Percentiles rank a stretch among this genome's conserved stretches.
Evolutionary conservation across 352 stramenopile species (phyloP).

Genomic region (Peronospora farinosa): DNA sequence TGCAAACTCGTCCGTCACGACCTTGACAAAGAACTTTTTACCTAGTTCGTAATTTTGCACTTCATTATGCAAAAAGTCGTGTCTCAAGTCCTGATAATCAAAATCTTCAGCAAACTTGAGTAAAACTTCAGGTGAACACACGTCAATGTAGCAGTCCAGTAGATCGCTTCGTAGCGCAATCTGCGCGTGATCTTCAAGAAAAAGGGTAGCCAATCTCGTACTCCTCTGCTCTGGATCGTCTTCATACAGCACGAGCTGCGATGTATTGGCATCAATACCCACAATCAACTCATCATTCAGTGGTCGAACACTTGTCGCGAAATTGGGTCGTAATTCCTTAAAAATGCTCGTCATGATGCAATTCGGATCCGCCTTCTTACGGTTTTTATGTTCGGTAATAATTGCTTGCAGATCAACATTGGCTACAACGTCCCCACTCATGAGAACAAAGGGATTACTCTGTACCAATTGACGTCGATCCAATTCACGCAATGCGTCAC

Average conservation of each 20-base stretch:
- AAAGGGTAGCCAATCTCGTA: slow-evolving; percentile 57
- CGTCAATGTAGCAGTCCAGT: slow-evolving; percentile 95
- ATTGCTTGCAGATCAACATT: slow-evolving; percentile 90
- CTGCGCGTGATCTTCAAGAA: slow-evolving; percentile 78
- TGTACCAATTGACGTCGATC: slow-evolving; percentile 91
- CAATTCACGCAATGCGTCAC: slow-evolving; percentile 94
- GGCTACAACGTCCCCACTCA: slow-evolving; percentile 94
- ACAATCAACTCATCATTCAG: slow-evolving; percentile 78
- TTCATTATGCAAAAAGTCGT: slow-evolving; percentile 95
- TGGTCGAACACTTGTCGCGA: slow-evolving; percentile 52
- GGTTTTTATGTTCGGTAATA: slow-evolving; percentile 66
- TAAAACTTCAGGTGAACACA: slow-evolving; percentile 97
- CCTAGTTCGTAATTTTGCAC: slow-evolving; percentile 97
- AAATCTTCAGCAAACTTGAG: slow-evolving; percentile 97
- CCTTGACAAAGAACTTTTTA: slow-evolving; percentile 93
- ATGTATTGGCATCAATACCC: slow-evolving; percentile 64
- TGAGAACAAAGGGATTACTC: slow-evolving; percentile 96
- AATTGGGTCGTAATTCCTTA: slow-evolving; percentile 76
- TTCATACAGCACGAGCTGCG: slow-evolving; percentile 83
- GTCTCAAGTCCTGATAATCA: slow-evolving; percentile 94
- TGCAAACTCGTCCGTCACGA: slow-evolving; percentile 90
- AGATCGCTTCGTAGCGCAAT: slow-evolving; percentile 91
- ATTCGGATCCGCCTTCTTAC: slow-evolving; percentile 86
- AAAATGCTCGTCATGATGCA: slow-evolving; percentile 96
- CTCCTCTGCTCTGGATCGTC: slow-evolving; percentile 47